Conservation (phyloP, 768 basidiomycete genomes). For the Jaapia argillacea region DNA sequence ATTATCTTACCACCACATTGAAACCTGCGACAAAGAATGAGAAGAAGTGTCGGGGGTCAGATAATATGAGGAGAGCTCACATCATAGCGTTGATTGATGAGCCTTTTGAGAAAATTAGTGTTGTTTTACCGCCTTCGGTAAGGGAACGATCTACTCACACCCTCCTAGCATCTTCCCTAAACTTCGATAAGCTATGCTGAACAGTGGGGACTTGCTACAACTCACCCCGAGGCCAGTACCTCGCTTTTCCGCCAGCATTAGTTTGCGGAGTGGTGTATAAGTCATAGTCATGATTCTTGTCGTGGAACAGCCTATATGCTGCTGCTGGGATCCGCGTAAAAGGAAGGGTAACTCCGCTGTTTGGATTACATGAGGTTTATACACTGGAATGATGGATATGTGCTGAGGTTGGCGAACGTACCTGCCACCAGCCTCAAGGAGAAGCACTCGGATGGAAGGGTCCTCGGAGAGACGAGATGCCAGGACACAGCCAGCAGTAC, state of each 20-base stretch:
- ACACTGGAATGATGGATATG: too few species aligned
- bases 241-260: slow-evolving; percentile 33
- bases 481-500: slow-evolving; percentile 53
- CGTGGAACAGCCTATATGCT: slow-evolving; percentile 29
- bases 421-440: slow-evolving; percentile 58
- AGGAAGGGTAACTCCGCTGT: slow-evolving; percentile 33
- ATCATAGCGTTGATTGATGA: slow-evolving; percentile 57
- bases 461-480: slow-evolving; percentile 51
- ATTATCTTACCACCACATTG: slow-evolving; percentile 59
- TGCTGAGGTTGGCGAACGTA: too few species aligned
- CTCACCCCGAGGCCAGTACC: slow-evolving; percentile 60
- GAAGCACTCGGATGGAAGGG: slow-evolving; percentile 38
- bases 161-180: slow-evolving; percentile 63
- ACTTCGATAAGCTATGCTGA: background rate
- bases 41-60: too few species aligned
- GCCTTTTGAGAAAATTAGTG: slow-evolving; percentile 21
- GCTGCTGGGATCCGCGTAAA: slow-evolving; percentile 34
- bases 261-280: slow-evolving; percentile 48
- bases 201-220: background rate
- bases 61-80: slow-evolving; percentile 12
- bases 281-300: slow-evolving; percentile 37
- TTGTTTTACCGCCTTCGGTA: too few species aligned
- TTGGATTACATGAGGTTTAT: background rate
- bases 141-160: slow-evolving; percentile 46
- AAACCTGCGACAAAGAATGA: slow-evolving; percentile 12